Conservation (phyloP, 805 yeast genomes). For the Wickerhamomyces strasburgensis region DNA sequence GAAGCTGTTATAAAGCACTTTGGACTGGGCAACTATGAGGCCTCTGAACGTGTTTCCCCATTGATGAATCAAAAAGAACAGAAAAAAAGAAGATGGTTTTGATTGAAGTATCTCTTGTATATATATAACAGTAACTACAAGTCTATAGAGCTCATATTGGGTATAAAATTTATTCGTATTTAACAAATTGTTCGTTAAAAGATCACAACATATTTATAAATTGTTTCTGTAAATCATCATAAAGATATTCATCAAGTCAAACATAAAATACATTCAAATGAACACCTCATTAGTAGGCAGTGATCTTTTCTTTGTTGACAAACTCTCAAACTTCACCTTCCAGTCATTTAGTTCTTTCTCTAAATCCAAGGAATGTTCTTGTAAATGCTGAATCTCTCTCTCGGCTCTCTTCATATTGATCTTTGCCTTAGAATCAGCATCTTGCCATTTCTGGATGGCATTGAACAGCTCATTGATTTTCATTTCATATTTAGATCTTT, state of each 20-base stretch:
- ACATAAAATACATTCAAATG: no score
- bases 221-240: no score
- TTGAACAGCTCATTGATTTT: conserved; percentile 43
- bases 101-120: conserved; percentile 1
- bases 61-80: conserved; percentile 2
- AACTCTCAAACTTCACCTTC: conserved; percentile 36
- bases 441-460: conserved; percentile 38
- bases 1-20: conserved; percentile 55
- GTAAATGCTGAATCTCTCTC: conserved; percentile 51
- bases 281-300: conserved; percentile 24
- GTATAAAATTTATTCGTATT: conserved; percentile 1
- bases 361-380: conserved; percentile 45
- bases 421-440: conserved; percentile 40
- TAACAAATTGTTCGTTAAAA: no score
- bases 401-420: conserved; percentile 41
- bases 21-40: conserved; percentile 45
- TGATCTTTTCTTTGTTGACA: conserved; percentile 18
- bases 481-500: conserved; percentile 50
- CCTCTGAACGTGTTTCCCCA: conserved; percentile 1
- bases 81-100: conserved; percentile 26
- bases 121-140: not conserved
- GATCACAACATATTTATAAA: no score
- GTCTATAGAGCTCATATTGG: not conserved
- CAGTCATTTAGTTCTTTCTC: conserved; percentile 57
- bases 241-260: no score